Conservation (phyloP, 176 grass and related monocot species). For the Chloris gayana region DNA sequence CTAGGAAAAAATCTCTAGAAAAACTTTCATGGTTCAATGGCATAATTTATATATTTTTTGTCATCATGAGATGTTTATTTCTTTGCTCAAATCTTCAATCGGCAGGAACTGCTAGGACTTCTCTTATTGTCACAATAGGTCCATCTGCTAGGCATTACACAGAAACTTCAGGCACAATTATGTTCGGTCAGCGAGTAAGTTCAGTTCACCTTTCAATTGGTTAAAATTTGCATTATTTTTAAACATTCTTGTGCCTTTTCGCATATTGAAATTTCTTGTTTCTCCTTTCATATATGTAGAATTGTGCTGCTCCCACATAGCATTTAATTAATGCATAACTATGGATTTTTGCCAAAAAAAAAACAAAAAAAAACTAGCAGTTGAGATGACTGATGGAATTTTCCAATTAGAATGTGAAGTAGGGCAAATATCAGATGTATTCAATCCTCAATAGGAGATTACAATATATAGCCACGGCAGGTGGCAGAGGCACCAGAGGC, state of each 20-base stretch:
- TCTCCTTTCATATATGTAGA: conserved; percentile 31
- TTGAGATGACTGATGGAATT: not conserved
- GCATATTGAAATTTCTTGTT: conserved; percentile 8
- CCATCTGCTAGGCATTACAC: conserved; percentile 85
- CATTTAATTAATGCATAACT: not conserved
- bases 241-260: conserved; percentile 17
- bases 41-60: conserved; percentile 1
- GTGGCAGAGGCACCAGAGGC: no score
- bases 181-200: conserved; percentile 97
- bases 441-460: no score
- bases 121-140: conserved; percentile 92
- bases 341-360: not conserved
- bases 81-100: conserved; percentile 27
- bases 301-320: not conserved
- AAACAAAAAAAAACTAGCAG: not conserved
- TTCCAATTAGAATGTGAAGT: conserved; percentile 8
- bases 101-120: conserved; percentile 92
- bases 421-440: no score
- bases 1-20: not conserved
- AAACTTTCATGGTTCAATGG: not conserved
- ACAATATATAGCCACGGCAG: no score
- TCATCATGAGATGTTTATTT: not conserved
- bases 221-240: not conserved
- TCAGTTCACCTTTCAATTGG: conserved; percentile 18
- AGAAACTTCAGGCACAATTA: conserved; percentile 93